These are phyloP conservation scores for Diplosphaera chodatii DNA, from an alignment of 139 green algal genomes.

Conservation along the genomic window DNA sequence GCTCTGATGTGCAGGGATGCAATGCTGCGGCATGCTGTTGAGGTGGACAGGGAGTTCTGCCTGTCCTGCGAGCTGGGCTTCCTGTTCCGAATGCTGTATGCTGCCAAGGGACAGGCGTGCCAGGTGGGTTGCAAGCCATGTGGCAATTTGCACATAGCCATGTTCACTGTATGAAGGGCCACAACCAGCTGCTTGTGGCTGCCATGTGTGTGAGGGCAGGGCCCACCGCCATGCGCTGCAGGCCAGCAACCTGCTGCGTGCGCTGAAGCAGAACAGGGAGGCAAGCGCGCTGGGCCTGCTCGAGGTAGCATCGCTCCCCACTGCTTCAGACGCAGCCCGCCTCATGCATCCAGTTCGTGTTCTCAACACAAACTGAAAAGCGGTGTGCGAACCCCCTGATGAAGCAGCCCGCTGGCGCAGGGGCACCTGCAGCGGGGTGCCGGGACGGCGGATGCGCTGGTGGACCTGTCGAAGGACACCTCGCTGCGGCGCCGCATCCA, in stretches of 20 bases:
- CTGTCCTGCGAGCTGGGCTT: conserved; percentile 79
- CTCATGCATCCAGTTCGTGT: too few species aligned
- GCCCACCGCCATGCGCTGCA: conserved; percentile 17
- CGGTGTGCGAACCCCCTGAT: too few species aligned
- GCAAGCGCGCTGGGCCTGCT: conserved; percentile 77
- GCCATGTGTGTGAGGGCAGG: too few species aligned
- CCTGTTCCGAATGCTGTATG: conserved; percentile 85
- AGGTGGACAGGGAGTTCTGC: conserved; percentile 78
- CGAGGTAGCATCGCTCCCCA: too few species aligned
- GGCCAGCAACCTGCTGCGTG: conserved; percentile 81
- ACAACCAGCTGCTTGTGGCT: too few species aligned
- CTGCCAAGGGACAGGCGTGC: conserved; percentile 52
- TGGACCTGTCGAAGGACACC: conserved; percentile 44
- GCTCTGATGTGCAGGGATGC: conserved; percentile 26
- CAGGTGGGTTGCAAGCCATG: conserved; percentile 32
- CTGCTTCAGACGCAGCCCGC: too few species aligned
- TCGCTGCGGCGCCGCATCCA: conserved; percentile 59
- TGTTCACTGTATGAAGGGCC: too few species aligned
- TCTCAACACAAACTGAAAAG: too few species aligned
- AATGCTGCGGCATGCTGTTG: conserved; percentile 55
- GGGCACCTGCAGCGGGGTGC: conserved; percentile 8
- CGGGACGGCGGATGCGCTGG: conserved; percentile 14
- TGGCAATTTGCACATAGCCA: not conserved
- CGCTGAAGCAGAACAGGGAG: conserved; percentile 73
- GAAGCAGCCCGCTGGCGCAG: not conserved